Base-by-base conservation (phyloP, 352 stramenopile genomes). In the Phytopythium vexans region DNA sequence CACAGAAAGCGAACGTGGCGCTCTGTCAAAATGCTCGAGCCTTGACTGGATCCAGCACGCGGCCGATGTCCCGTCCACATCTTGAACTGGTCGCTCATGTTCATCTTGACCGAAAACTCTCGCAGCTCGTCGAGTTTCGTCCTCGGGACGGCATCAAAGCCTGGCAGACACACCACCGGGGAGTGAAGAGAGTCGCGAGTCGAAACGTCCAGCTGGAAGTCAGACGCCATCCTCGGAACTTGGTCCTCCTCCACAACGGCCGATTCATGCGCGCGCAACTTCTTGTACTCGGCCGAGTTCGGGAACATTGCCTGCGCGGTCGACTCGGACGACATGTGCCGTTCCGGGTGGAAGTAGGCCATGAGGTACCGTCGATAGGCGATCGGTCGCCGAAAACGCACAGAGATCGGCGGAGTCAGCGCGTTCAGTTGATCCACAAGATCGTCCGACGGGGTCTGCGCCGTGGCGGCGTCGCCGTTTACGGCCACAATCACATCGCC, bases 401-500 rank as follows among this genome's bases (percentile, higher is more conserved):
- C 60, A 35, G 56, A 71, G 12, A 87, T 47, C 3, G 78, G 78
- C n/a, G 78, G 51, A 8, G 64, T 58, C 40, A 87, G 49, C 32
- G 69, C 58, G 2, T 42, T 44, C 42, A 89, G 79, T 46, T 72
- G 61, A 41, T 89, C 76, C 15, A 88, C 82, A 4, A 80, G 58
- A 9, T 90, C 79, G 39, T 88, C 77, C 0, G 73, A 73, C 3
- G 67, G 44, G 43, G 82, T 75, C n/a, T 58, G 63, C 7, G 70
- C 64, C 14, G 84, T 64, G 4, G 66, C 70, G 10, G 62, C 41
- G 41, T 82, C 76, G 10, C 62, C 74, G 48, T 88, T 88, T n/a
- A 90, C 71, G 9, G 68, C 70, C 62, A 88, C 78, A 34, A 90
- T 54, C 16, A 90, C 79, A 42, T 90, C 79, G 6, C 79, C 79